Conservation (phyloP, 345 rosid species). For the Viola odorata region DNA sequence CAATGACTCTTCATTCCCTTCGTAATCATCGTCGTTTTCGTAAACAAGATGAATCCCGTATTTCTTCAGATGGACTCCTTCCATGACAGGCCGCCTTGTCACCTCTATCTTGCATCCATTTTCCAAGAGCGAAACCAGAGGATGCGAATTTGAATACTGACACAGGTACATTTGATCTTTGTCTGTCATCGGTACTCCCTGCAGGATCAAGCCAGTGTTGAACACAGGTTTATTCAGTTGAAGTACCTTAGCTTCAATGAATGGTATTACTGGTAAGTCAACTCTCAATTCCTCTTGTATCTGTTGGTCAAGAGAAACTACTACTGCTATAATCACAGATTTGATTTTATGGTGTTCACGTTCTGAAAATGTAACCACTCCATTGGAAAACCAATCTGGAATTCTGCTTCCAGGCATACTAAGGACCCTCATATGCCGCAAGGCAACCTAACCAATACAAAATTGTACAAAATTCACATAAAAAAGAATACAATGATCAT, state of each 20-base stretch:
- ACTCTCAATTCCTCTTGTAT: background rate
- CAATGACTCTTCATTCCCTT: conserved; percentile 34
- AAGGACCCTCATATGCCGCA: conserved; percentile 36
- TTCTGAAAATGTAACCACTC: conserved; percentile 21
- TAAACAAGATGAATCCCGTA: conserved; percentile 38
- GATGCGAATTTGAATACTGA: conserved; percentile 30
- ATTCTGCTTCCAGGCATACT: conserved; percentile 55
- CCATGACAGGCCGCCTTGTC: conserved; percentile 12
- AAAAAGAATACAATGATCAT: background rate
- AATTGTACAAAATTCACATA: background rate
- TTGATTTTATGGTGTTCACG: conserved; percentile 34
- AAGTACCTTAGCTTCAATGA: conserved; percentile 34
- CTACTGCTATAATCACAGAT: conserved; percentile 42
- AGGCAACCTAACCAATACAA: conserved; percentile 28
- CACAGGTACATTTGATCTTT: conserved; percentile 49
- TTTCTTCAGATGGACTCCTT: conserved; percentile 37
- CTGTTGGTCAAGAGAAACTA: conserved; percentile 36
- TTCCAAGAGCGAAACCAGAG: conserved; percentile 29
- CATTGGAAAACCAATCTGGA: conserved; percentile 52
- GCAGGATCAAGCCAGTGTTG: conserved; percentile 21
- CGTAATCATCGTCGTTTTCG: conserved; percentile 45
- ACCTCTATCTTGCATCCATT: conserved; percentile 37
- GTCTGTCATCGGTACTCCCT: conserved; percentile 44
- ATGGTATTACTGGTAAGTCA: conserved; percentile 31
- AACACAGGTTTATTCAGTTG: background rate